Evolutionary conservation across 78 protist genomes (phyloP), one percentile per base, ranked within the genome.

Genomic region (Dictyostelium brefeldianum): DNA sequence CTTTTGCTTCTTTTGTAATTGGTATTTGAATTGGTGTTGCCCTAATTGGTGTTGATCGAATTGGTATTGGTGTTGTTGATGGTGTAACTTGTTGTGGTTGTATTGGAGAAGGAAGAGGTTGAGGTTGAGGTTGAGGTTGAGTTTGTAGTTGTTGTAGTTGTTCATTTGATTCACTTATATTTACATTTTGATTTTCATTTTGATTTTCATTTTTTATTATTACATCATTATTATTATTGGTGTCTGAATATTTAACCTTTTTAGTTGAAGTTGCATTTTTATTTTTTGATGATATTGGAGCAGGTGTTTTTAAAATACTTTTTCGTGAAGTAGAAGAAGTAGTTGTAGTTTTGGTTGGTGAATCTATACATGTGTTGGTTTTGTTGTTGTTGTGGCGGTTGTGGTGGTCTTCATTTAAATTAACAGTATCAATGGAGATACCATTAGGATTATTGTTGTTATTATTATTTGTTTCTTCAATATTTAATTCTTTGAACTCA

Each of bases 1-100:
- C 71, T 36, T 51, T 78, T 18, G 70, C 29, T 47, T 78, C 83
- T 36, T 20, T 62, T 15, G 83, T n/a, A n/a, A 43, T 20, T 36
- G 65, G 65, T 22, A 51, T 22, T 78, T 47, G 82, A 8, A 17
- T 25, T 67, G 47, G 75, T 4, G 17, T 3, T 41, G 8, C 31
- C 18, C n/a, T 22, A 36, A 14, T 73, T 73, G 57, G 15, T 46
- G 79, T 46, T 43, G 78, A 29, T 31, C n/a, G n/a, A n/a, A 14
- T 73, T 47, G 79, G 46, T 14, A 25, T 12, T 69, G 51, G 7
- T 41, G 0, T 1, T 65, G 74, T 65, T 25, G 9, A 6, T 25
- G 41, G 0, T 46, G 18, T 11, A 20, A n/a, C n/a, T n/a, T n/a
- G n/a, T n/a, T n/a, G n/a, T n/a, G 56, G 41, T 17, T 15, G 11